Base-by-base conservation (phyloP, 2,329 filamentous ascomycete genomes). In the Xylaria sp. region DNA sequence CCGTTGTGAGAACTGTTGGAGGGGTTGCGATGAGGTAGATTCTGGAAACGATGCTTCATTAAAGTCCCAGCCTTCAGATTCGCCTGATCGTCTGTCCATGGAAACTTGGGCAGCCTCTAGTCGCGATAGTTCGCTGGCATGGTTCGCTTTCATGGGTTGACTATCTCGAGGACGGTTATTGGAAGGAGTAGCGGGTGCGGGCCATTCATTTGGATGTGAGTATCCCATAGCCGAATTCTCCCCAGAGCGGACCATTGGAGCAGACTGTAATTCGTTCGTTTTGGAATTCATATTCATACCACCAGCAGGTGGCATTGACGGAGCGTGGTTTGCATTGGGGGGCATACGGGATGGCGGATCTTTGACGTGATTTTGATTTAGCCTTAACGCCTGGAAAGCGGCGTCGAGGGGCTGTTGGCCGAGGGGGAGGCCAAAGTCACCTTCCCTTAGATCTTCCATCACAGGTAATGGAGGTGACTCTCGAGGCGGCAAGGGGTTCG, bases 11-110 rank as follows among this genome's bases (percentile, higher is more conserved):
- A 82, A 75, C 57, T 83, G 83, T 53, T 82, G 79, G 1, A 67
- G 72, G 25, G 74, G 77, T 47, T 84, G 82, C 4, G 75, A 70
- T 31, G 79, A 75, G 45, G 75, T 73, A 12, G 85, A 78, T 42
- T 91, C 89, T 0, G 85, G 78, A 55, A 88, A 86, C n/a, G 83
- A 81, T 8, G 87, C 84, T 61, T 97, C 93, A 57, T 94, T 92
- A 69, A 99, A 99, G 72, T 96, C 94, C 95, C 95, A 99, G 8
- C 86, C 92, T 72, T 97, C 94, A 0, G 84, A 74, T 61, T 91
- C 88, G 7, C 76, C 72, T 1, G 73, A 71, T 23, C 76, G 76
- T 72, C 88, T 84, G 56, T 87, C 82, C 23, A 78, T 72, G 15
- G 78, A 69, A 38, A 81, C 79, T 46, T 79, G 79, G 19, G 74